Evolutionary conservation across 108 stramenopile genomes (phyloP).

Genomic region (Skeletonema menzelii): DNA sequence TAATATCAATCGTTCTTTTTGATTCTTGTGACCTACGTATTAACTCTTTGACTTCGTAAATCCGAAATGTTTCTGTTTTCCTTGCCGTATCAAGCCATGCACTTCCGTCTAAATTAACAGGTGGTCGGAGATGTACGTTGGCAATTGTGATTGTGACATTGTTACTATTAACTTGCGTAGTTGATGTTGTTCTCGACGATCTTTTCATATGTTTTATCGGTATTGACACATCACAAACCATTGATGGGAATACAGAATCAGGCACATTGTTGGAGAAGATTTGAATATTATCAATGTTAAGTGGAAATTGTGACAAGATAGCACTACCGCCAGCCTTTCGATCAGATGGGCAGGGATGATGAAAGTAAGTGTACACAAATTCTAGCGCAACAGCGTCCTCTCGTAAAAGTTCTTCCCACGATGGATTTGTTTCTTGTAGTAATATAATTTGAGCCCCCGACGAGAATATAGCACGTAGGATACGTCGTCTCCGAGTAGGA

Average conservation of each 20-base stretch:
- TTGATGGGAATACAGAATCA: conserved; percentile 44
- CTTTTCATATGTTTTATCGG: neutral
- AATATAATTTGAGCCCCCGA: conserved; percentile 38
- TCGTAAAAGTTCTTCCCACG: conserved; percentile 29
- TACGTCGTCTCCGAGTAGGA: conserved; percentile 6
- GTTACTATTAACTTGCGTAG: neutral
- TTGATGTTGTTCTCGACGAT: neutral
- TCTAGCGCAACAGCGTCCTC: conserved; percentile 12
- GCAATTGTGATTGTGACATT: conserved; percentile 14
- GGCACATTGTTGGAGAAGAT: conserved; percentile 21
- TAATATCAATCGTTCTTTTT: conserved; percentile 17
- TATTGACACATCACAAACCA: conserved; percentile 19
- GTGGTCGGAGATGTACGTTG: conserved; percentile 44
- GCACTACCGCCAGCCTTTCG: conserved; percentile 40
- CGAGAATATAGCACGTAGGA: conserved; percentile 37
- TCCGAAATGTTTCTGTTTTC: conserved; percentile 37
- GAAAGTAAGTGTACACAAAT: conserved; percentile 24
- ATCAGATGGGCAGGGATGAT: conserved; percentile 28
- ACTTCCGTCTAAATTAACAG: conserved; percentile 41
- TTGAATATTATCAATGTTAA: conserved; percentile 18
- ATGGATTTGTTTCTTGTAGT: conserved; percentile 42
- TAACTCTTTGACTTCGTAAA: conserved; percentile 31
- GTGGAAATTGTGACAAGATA: conserved; percentile 36
- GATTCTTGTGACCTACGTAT: neutral
- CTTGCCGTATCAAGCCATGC: conserved; percentile 40